Conservation (phyloP, 768 basidiomycete genomes). For the Termitomyces sp. region DNA sequence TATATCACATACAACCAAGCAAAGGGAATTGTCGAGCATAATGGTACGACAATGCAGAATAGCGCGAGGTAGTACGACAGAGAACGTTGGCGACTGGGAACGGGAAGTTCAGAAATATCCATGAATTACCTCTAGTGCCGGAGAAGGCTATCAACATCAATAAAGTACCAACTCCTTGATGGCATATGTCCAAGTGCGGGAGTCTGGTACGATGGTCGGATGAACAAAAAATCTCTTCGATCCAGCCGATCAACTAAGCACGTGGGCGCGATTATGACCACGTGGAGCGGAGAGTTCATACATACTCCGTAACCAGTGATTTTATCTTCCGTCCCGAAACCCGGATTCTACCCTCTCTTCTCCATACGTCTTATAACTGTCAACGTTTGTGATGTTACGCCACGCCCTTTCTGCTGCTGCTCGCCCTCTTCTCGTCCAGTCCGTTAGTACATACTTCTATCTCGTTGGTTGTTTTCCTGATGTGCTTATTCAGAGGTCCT, state of each 20-base stretch:
- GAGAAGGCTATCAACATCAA: background rate
- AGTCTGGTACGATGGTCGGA: background rate
- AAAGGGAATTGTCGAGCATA: constrained; percentile 58
- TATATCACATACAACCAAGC: constrained; percentile 62
- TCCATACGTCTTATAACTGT: constrained; percentile 13
- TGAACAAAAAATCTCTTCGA: background rate
- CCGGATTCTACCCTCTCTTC: constrained; percentile 24
- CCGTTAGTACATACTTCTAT: constrained; percentile 33
- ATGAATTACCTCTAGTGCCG: too few relatives aligned
- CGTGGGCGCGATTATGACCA: constrained; percentile 12
- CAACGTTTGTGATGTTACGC: constrained; percentile 55
- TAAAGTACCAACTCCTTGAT: background rate
- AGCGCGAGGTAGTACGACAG: constrained; percentile 58
- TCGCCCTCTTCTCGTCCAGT: constrained; percentile 46
- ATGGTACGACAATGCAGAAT: constrained; percentile 48
- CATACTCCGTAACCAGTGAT: background rate
- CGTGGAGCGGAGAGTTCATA: constrained; percentile 6
- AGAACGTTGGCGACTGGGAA: constrained; percentile 30
- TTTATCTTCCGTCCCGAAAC: constrained; percentile 16
- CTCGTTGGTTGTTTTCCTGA: background rate
- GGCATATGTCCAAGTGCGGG: background rate
- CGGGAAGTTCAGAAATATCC: constrained; percentile 36
- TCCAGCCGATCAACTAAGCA: background rate
- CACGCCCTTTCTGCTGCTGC: constrained; percentile 52
- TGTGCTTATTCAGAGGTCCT: constrained; percentile 39